A percentile compares a stretch with the other conserved stretches of the same genome.
Conservation (phyloP, 805 yeast genomes). For the Candida manassasensis region DNA sequence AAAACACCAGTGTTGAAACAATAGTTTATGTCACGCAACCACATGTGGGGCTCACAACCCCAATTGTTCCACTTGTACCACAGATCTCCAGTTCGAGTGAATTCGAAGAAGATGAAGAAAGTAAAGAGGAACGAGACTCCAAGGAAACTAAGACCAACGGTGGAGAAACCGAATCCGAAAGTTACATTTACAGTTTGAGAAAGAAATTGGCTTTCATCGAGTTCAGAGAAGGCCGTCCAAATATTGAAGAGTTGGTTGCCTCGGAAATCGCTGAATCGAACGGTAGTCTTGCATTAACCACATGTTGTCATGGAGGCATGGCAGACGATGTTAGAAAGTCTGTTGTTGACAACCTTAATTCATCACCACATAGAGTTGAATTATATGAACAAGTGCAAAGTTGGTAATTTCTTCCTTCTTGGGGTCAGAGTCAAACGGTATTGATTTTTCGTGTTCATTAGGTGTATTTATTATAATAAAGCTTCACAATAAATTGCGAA, state of each 20-base stretch:
- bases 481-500: no score
- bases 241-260: conserved; percentile 27
- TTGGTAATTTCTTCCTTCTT: no score
- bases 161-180: background rate
- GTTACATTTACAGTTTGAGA: conserved; percentile 1
- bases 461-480: no score
- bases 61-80: no score
- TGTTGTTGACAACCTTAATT: conserved; percentile 18
- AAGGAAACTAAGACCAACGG: background rate
- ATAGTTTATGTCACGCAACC: conserved; percentile 27
- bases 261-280: conserved; percentile 29
- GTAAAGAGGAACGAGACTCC: background rate
- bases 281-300: conserved; percentile 40
- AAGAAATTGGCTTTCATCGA: conserved; percentile 25
- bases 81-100: conserved; percentile 3
- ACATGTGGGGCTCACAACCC: no score
- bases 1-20: conserved; percentile 20
- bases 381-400: conserved; percentile 28
- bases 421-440: no score
- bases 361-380: conserved; percentile 24
- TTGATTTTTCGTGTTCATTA: no score
- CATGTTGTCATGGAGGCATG: conserved; percentile 44
- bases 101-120: background rate
- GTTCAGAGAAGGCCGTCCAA: conserved; percentile 41
- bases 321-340: conserved; percentile 26